phyloP scores from a whole-genome alignment of 164 flowering plant species.

The Dillenia suffruticosa region DNA sequence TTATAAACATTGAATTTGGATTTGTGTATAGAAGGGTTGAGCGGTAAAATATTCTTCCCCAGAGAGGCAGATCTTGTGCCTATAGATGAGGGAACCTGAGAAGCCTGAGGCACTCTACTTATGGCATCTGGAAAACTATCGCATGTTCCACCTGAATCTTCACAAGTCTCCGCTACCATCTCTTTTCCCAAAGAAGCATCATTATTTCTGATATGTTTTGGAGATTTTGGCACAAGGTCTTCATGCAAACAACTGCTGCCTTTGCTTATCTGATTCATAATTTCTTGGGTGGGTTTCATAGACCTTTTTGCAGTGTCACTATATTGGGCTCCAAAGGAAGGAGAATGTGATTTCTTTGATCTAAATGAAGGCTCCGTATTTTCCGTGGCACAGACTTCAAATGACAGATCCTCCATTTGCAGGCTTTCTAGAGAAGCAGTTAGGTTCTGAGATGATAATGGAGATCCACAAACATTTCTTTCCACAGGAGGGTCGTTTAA shows the following conservation, averaged over 20 bases:
- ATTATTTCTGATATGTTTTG: constrained; percentile 14
- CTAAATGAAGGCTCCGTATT: constrained; percentile 18
- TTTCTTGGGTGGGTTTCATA: constrained; percentile 14
- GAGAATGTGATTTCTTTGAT: constrained; percentile 20
- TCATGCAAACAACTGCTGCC: constrained; percentile 12
- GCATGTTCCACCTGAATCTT: constrained; percentile 9
- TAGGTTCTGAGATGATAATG: constrained; percentile 13
- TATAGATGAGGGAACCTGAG: constrained; percentile 13
- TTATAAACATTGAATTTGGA: constrained; percentile 10
- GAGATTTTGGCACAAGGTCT: constrained; percentile 7
- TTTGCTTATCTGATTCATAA: constrained; percentile 13
- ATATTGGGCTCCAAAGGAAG: constrained; percentile 10
- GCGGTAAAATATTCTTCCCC: constrained; percentile 19
- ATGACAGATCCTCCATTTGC: constrained; percentile 17
- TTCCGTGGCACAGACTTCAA: constrained; percentile 8
- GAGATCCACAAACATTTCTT: constrained; percentile 9
- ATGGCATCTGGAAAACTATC: constrained; percentile 2
- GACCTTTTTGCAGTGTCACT: constrained; percentile 18
- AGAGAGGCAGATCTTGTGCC: constrained; percentile 16
- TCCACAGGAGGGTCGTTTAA: constrained; percentile 19
- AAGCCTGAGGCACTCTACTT: constrained; percentile 10
- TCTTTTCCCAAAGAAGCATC: constrained; percentile 23
- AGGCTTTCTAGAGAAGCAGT: constrained; percentile 25
- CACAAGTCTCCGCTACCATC: constrained; percentile 10
- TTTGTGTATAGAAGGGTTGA: constrained; percentile 10